Percentiles rank a stretch among this genome's conserved stretches.
Evolutionary conservation across 768 basidiomycete species (phyloP).

Genomic region (Hortiboletus campestris): DNA sequence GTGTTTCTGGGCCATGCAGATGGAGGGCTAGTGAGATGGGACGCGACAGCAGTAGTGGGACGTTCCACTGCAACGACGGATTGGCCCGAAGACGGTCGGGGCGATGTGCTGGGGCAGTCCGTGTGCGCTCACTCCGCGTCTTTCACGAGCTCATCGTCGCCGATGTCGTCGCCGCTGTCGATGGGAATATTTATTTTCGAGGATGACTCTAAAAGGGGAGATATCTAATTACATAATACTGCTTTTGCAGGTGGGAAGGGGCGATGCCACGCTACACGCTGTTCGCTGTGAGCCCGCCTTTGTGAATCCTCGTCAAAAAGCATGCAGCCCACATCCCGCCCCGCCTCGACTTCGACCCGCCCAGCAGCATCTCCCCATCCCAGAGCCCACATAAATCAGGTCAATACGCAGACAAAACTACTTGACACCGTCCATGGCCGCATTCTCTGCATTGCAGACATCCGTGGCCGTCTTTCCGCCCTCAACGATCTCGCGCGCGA

Average conservation of each 20-base stretch:
- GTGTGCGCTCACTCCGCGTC: constrained; percentile 13
- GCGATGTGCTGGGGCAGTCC: background rate
- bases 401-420: constrained; percentile 77
- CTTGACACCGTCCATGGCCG: constrained; percentile 80
- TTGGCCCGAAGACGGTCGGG: background rate
- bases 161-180: constrained; percentile 15
- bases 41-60: background rate
- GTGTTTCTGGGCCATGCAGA: constrained; percentile 31
- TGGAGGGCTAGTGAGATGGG: background rate
- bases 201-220: constrained; percentile 9
- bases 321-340: constrained; percentile 57
- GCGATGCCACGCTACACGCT: constrained; percentile 9
- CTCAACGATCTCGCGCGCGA: constrained; percentile 91
- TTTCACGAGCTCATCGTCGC: constrained; percentile 28
- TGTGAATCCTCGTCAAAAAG: constrained; percentile 27
- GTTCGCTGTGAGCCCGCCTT: constrained; percentile 13
- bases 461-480: constrained; percentile 80
- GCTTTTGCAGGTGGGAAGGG: background rate
- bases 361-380: constrained; percentile 58
- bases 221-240: constrained; percentile 30
- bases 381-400: constrained; percentile 40
- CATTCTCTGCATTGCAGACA: constrained; percentile 94
- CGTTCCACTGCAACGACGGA: background rate
- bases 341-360: constrained; percentile 60
- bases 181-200: constrained; percentile 12